A percentile compares a stretch with the other conserved stretches of the same genome.
These are phyloP conservation scores for Alloteropsis semialata DNA, from an alignment of 176 grass and related monocot species.

Conservation along the genomic window DNA sequence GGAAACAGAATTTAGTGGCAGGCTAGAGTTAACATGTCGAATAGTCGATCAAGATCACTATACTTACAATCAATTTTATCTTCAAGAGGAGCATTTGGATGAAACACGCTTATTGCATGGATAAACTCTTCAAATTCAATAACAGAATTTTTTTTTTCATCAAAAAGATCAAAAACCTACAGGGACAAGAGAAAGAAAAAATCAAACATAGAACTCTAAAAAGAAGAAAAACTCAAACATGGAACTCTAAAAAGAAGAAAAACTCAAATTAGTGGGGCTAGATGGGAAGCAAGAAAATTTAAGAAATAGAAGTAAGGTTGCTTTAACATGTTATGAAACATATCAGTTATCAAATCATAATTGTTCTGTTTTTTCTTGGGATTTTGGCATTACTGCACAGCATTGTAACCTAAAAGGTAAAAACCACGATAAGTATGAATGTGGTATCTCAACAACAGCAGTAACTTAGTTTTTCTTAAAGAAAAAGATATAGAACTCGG, in stretches of 20 bases:
- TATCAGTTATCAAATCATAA: not conserved
- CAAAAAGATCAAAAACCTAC: slow-evolving; percentile 75
- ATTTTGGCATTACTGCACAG: not conserved
- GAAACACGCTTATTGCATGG: slow-evolving; percentile 57
- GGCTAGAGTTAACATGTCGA: not conserved
- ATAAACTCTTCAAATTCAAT: slow-evolving; percentile 75
- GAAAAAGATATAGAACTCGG: not conserved
- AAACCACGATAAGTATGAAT: not conserved
- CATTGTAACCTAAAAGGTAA: not conserved
- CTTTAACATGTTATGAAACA: not conserved
- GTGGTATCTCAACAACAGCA: not conserved
- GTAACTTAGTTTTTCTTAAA: not conserved
- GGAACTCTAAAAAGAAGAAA: not conserved
- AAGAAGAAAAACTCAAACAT: not conserved
- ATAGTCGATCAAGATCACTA: not conserved
- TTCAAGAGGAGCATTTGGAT: slow-evolving; percentile 63
- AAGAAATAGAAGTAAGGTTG: not conserved
- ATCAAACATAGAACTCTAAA: not conserved
- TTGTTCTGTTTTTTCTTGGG: not conserved
- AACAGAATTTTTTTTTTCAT: slow-evolving; percentile 68
- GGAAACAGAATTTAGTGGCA: not conserved
- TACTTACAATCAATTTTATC: slow-evolving; percentile 65
- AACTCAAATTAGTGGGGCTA: not conserved
- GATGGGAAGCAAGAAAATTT: not conserved
- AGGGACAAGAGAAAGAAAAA: slow-evolving; percentile 3